Evolutionary conservation across 139 green algal genomes (phyloP), one percentile per base, ranked within the genome.

Genomic region (Mesotaenium endlicherianum): DNA sequence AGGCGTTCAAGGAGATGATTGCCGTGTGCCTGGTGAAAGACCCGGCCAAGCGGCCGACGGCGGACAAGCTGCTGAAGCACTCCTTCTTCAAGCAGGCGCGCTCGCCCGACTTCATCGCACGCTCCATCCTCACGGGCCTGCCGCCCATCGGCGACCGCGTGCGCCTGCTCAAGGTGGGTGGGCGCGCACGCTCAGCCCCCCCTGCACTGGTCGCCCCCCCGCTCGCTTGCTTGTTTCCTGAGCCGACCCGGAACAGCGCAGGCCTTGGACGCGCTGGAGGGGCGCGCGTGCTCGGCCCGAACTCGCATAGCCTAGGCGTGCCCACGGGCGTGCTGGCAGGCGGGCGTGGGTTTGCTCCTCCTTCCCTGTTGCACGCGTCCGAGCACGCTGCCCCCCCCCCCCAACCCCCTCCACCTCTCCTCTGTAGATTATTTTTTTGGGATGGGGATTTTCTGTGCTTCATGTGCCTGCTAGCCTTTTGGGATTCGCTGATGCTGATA

Each of bases 11-110:
- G 30, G 94, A 99, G 77, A 87, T 99, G 58, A 97, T 99, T 69
- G 88, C 90, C 17, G 91, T 94, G 64, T 99, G 97, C 91, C 87
- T 99, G 81, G 91, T 98, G 71, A 99, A 99, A 86, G 95, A 99
- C 77, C 93, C 93, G 0, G 70, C 82, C 39, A 93, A 94, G 83
- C 88, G 97, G 2, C 97, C 97, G 53, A 93, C 94, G 1, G 95
- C 97, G 0, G 87, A 92, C 0, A 93, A 98, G 81, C 92, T 99
- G 75, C 90, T 99, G 68, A 94, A 99, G 77, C 93, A 98, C 90
- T 95, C 94, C 88, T 98, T 99, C 85, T 98, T 99, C 91, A 99
- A 98, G 91, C 81, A 86, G 11, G 83, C 88, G n/a, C 83, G 89
- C 41, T 68, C 95, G 60, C 59, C 86, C 6, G 88, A 93, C 68